A percentile compares a stretch with the other conserved stretches of the same genome.
phyloP scores from a whole-genome alignment of 257 asterid genomes.

The Fraxinus excelsior region DNA sequence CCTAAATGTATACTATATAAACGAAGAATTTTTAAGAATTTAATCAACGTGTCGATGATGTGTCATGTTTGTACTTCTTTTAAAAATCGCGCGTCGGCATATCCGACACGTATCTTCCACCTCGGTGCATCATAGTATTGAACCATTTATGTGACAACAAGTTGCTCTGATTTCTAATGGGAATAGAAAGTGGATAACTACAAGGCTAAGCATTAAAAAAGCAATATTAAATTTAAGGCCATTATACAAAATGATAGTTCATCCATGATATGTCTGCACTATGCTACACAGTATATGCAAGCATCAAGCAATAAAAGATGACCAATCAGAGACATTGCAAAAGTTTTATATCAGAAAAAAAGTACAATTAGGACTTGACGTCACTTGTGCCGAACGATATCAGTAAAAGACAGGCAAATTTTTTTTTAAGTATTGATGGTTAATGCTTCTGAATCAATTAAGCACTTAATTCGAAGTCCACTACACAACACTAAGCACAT shows the following conservation, averaged over 20 bases:
- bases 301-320: not conserved
- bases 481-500: not conserved
- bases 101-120: no score
- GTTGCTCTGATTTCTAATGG: not conserved
- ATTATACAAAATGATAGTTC: not conserved
- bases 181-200: not conserved
- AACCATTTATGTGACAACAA: not conserved
- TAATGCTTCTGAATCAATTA: slow-evolving; percentile 7
- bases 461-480: not conserved
- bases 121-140: no score
- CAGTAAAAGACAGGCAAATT: slow-evolving; percentile 17
- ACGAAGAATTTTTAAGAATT: no score
- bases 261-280: not conserved
- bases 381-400: slow-evolving; percentile 11
- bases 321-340: slow-evolving; percentile 15
- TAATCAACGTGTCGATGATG: no score
- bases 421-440: not conserved
- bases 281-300: not conserved
- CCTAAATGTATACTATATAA: no score
- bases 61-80: no score
- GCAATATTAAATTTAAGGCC: not conserved
- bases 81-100: no score
- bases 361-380: not conserved
- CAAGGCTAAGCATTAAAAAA: no score
- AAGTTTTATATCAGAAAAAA: slow-evolving; percentile 3